Conservation (phyloP, 1,284 basidiomycete species). For the Takashimella tepidaria region DNA sequence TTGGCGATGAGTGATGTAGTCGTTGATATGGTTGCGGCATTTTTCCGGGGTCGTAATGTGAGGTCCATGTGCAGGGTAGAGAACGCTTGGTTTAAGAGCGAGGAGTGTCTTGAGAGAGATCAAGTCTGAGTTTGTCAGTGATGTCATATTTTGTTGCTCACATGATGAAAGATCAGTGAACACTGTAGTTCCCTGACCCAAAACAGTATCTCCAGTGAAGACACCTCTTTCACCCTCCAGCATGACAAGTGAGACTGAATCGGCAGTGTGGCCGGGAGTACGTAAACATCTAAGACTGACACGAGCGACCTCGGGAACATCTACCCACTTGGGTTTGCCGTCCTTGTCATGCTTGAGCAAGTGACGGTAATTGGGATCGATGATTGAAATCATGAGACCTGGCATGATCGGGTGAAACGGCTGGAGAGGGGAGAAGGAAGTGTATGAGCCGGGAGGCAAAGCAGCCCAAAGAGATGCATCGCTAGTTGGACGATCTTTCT, state of each 20-base stretch:
- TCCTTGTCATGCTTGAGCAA: constrained; percentile 34
- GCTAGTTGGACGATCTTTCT: constrained; percentile 27
- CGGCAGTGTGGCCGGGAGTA: constrained; percentile 85
- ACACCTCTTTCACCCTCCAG: constrained; percentile 56
- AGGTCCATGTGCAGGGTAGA: constrained; percentile 88
- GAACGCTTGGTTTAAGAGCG: constrained; percentile 33
- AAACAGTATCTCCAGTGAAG: constrained; percentile 85
- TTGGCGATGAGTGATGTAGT: constrained; percentile 75
- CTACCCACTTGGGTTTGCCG: constrained; percentile 34
- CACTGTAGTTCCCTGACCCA: constrained; percentile 84
- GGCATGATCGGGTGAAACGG: constrained; percentile 39
- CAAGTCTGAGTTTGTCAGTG: constrained; percentile 29
- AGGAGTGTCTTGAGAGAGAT: constrained; percentile 38
- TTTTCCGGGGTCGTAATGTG: constrained; percentile 52
- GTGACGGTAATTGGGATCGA: constrained; percentile 32
- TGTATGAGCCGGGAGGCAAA: constrained; percentile 28
- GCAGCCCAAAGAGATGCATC: constrained; percentile 28
- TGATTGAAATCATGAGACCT: constrained; percentile 38
- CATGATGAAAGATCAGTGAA: constrained; percentile 81
- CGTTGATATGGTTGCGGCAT: constrained; percentile 51
- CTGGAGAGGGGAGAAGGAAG: constrained; percentile 32
- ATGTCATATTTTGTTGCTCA: constrained; percentile 33
- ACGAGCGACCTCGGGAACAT: constrained; percentile 34
- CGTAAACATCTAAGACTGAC: constrained; percentile 61
- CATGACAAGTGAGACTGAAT: constrained; percentile 73